These are phyloP conservation scores for Acanthamoeba lenticulata DNA, from an alignment of 208 protist genomes.

Conservation along the genomic window DNA sequence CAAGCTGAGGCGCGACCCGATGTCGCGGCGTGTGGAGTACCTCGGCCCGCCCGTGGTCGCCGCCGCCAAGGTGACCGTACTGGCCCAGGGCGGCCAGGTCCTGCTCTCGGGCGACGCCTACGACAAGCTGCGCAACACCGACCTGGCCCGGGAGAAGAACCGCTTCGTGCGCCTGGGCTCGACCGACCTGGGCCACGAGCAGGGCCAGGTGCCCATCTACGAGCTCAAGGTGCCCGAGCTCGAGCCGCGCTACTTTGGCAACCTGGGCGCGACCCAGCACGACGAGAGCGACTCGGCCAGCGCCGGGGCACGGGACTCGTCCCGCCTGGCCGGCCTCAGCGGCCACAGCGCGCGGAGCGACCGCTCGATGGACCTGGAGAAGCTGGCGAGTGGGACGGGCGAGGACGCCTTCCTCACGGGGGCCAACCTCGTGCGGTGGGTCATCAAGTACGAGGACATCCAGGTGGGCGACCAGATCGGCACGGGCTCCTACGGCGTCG, in stretches of 20 bases:
- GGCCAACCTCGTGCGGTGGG: background rate
- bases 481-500: conserved; percentile 31
- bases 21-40: conserved; percentile 40
- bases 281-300: background rate
- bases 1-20: background rate
- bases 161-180: background rate
- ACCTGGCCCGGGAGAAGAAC: background rate
- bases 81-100: conserved; percentile 64
- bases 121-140: background rate
- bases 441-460: conserved; percentile 26
- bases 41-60: background rate
- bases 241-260: background rate
- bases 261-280: background rate
- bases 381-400: background rate
- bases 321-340: background rate
- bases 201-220: background rate
- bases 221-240: background rate
- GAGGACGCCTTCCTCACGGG: conserved; percentile 1
- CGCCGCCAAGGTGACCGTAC: background rate
- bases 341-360: background rate
- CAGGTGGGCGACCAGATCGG: conserved; percentile 40
- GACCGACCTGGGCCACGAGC: background rate
- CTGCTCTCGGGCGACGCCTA: background rate
- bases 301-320: conserved; percentile 5
- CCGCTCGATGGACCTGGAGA: background rate